Percentiles rank a stretch among this genome's conserved stretches.
phyloP scores from a whole-genome alignment of 2,329 filamentous ascomycete genomes.

The Talaromyces sp. region DNA sequence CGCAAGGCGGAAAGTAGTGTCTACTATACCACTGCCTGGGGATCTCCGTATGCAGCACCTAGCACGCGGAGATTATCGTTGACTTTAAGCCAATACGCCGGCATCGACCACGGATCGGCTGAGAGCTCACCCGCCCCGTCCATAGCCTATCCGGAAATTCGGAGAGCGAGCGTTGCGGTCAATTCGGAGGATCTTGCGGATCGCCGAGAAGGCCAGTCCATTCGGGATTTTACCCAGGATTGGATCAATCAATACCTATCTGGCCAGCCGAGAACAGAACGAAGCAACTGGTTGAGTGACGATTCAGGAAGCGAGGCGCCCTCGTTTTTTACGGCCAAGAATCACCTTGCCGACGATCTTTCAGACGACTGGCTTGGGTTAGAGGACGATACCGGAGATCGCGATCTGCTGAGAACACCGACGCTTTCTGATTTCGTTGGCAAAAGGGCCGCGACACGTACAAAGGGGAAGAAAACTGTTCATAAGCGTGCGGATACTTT shows the following conservation, averaged over 20 bases:
- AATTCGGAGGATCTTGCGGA: constrained; percentile 27
- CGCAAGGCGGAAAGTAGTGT: constrained; percentile 52
- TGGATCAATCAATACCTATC: constrained; percentile 85
- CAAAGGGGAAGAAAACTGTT: constrained; percentile 35
- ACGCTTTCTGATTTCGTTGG: constrained; percentile 41
- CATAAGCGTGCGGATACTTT: constrained; percentile 47
- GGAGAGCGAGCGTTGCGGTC: constrained; percentile 33
- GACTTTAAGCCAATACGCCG: constrained; percentile 49
- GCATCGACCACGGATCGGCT: constrained; percentile 41
- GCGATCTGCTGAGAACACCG: constrained; percentile 44
- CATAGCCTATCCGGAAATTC: constrained; percentile 31
- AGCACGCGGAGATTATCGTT: constrained; percentile 50
- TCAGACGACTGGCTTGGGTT: constrained; percentile 50
- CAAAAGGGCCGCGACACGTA: constrained; percentile 27
- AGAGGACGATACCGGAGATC: constrained; percentile 41
- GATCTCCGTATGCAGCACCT: constrained; percentile 78
- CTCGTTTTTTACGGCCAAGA: constrained; percentile 54
- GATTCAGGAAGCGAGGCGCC: constrained; percentile 73
- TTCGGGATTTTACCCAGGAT: constrained; percentile 71
- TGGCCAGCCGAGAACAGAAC: constrained; percentile 69
- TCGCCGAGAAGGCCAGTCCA: constrained; percentile 37
- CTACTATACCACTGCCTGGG: constrained; percentile 81
- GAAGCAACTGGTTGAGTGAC: constrained; percentile 83
- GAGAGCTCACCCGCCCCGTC: constrained; percentile 40
- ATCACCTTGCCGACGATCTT: constrained; percentile 44